Base-by-base conservation (phyloP, 2,329 filamentous ascomycete genomes). In the Alternaria metachromatica region DNA sequence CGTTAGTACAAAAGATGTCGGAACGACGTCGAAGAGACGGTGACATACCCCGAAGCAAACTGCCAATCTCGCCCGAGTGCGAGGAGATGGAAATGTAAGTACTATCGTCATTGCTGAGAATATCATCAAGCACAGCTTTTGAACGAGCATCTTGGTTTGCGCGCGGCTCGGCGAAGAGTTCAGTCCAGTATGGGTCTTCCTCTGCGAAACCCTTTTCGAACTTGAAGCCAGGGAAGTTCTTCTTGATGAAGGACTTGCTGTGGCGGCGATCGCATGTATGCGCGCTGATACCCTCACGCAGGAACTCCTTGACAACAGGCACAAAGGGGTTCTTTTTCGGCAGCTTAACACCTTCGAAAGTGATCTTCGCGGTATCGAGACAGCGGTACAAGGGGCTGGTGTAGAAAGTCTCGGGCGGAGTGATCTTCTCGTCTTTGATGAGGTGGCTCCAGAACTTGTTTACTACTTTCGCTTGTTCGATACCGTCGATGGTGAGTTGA, bases 261-360 rank as follows among this genome's bases (percentile, higher is more conserved):
- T 85, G 86, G 10, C 90, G 84, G 28, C 86, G 84, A 77, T 92
- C 88, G 74, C 90, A 93, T 0, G 89, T 91, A 73, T 92, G 90
- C 45, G 88, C 86, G 58, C 86, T 88, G 59, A 92, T 87, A 3
- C 87, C 86, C 77, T 92, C 90, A 28, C 90, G 84, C 67, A 92
- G 82, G 37, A 85, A 75, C 70, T 92, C 90, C 77, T 91, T 92
- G 64, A 92, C 80, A 2, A 82, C 80, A 0, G 89, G 90, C 3
- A 78, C 76, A 68, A 91, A 92, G 0, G 84, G 85, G 11, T 76
- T 76, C 4, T 82, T 75, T 8, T 75, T 73, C 1, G 88, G 87
- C 2, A 91, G 73, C 2, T 81, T 70, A 3, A 92, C 81, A 11
- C 80, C 82, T 2, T 75, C 74, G 72, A 90, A 92, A 2, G 89